phyloP scores from a whole-genome alignment of 2,329 filamentous ascomycete genomes.

The Monosporascus ibericus region DNA sequence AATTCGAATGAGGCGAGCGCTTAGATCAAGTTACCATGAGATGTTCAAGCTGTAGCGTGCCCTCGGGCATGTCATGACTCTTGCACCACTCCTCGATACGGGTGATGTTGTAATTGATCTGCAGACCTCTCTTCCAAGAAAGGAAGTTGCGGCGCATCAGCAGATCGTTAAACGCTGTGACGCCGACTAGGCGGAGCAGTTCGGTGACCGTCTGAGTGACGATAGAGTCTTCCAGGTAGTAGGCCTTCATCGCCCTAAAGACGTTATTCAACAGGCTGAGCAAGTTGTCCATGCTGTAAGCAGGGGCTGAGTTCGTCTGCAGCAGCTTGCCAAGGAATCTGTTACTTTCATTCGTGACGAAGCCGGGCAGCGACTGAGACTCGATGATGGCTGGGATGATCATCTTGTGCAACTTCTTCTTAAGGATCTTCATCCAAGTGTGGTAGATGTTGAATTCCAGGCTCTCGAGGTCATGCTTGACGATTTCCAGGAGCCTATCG shows the following conservation, averaged over 20 bases:
- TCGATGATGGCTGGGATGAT: slow-evolving; percentile 99
- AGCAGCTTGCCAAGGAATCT: slow-evolving; percentile 96
- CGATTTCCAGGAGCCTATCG: slow-evolving; percentile 92
- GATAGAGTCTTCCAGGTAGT: slow-evolving; percentile 93
- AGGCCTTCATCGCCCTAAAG: slow-evolving; percentile 98
- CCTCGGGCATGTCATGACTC: slow-evolving; percentile 98
- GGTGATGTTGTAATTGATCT: slow-evolving; percentile 99
- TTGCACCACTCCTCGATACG: slow-evolving; percentile 99
- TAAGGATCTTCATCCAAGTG: slow-evolving; percentile 99
- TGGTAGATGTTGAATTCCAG: slow-evolving; percentile 99
- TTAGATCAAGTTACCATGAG: slow-evolving; percentile 66
- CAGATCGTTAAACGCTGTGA: slow-evolving; percentile 96
- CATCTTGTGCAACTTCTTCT: slow-evolving; percentile 99
- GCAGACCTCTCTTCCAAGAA: slow-evolving; percentile 96
- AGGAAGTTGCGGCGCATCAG: slow-evolving; percentile 98
- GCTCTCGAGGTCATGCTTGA: slow-evolving; percentile 97
- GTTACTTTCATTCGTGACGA: slow-evolving; percentile 98
- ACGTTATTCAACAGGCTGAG: slow-evolving; percentile 93
- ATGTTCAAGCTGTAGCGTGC: slow-evolving; percentile 94
- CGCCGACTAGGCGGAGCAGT: slow-evolving; percentile 84
- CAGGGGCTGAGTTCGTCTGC: slow-evolving; percentile 80
- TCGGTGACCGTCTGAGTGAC: slow-evolving; percentile 95
- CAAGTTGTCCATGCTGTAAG: slow-evolving; percentile 99
- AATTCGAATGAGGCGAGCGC: not conserved
- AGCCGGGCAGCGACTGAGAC: slow-evolving; percentile 94